Evolutionary conservation across 148 eudicot genomes (phyloP).

Genomic region (Polygonum maritimum): DNA sequence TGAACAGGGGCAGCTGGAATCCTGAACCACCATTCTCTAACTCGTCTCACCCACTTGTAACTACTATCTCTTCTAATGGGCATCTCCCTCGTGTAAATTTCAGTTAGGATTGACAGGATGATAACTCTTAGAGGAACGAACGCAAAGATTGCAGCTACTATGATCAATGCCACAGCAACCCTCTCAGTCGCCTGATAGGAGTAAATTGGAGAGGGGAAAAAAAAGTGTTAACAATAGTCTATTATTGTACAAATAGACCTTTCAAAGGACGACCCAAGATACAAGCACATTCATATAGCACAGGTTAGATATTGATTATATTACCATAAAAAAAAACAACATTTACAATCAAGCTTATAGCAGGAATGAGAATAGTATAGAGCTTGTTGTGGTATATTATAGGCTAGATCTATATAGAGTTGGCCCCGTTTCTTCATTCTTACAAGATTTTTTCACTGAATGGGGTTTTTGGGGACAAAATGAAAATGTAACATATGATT

Average conservation of each 20-base stretch:
- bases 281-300: neutral
- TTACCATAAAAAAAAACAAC: neutral
- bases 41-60: slow-evolving; percentile 50
- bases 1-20: slow-evolving; percentile 87
- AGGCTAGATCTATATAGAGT: too few relatives aligned
- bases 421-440: too few relatives aligned
- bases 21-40: slow-evolving; percentile 76
- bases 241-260: neutral
- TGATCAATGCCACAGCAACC: slow-evolving; percentile 36
- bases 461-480: too few relatives aligned
- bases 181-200: slow-evolving; percentile 61
- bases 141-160: slow-evolving; percentile 30
- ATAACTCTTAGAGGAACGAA: slow-evolving; percentile 43
- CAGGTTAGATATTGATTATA: neutral
- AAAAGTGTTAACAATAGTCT: neutral
- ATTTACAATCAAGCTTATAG: neutral
- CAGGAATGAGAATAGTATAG: neutral
- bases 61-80: slow-evolving; percentile 55
- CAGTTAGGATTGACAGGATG: slow-evolving; percentile 27
- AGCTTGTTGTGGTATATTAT: neutral
- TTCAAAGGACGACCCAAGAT: neutral
- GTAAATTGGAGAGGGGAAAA: neutral
- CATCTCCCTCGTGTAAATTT: slow-evolving; percentile 70
- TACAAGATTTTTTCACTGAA: neutral
- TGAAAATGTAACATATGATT: too few relatives aligned